Conservation (phyloP, 192 early-diverging fungal species). For the Gigaspora rosea region DNA sequence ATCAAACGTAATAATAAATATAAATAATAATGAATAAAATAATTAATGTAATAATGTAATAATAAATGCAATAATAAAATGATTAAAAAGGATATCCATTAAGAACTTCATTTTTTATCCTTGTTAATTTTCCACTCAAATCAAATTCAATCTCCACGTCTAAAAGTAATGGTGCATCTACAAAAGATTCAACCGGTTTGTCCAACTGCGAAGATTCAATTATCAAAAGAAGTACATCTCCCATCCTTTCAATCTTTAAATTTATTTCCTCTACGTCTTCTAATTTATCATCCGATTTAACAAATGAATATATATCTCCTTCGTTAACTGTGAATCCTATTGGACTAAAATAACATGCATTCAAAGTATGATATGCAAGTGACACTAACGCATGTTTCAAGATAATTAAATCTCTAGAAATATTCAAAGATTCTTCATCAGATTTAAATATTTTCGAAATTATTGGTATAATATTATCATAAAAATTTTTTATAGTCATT, state of each 20-base stretch:
- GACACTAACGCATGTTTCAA: constrained; percentile 55
- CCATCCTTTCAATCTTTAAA: constrained; percentile 43
- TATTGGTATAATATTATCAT: constrained; percentile 39
- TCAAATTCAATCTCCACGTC: constrained; percentile 79
- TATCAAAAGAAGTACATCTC: constrained; percentile 54
- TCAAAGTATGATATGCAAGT: constrained; percentile 54
- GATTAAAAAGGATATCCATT: constrained; percentile 40
- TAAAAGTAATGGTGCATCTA: constrained; percentile 78
- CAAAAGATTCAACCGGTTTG: constrained; percentile 58
- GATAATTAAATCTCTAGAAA: constrained; percentile 36
- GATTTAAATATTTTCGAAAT: constrained; percentile 19
- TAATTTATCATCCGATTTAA: constrained; percentile 8
- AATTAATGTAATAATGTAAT: not conserved
- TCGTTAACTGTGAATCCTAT: constrained; percentile 12
- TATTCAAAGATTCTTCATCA: not conserved
- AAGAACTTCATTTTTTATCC: constrained; percentile 44
- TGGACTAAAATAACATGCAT: constrained; percentile 49
- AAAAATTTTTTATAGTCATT: constrained; percentile 36
- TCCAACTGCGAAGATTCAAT: constrained; percentile 67
- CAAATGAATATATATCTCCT: constrained; percentile 13
- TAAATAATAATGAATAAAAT: not conserved
- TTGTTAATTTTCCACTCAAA: constrained; percentile 57
- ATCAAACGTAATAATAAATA: not conserved
- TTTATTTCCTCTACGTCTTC: constrained; percentile 30
- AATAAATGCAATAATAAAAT: constrained; percentile 2